A percentile compares a stretch with the other conserved stretches of the same genome.
Conservation (phyloP, 75 land plant genomes). For the Cryptomeria japonica region DNA sequence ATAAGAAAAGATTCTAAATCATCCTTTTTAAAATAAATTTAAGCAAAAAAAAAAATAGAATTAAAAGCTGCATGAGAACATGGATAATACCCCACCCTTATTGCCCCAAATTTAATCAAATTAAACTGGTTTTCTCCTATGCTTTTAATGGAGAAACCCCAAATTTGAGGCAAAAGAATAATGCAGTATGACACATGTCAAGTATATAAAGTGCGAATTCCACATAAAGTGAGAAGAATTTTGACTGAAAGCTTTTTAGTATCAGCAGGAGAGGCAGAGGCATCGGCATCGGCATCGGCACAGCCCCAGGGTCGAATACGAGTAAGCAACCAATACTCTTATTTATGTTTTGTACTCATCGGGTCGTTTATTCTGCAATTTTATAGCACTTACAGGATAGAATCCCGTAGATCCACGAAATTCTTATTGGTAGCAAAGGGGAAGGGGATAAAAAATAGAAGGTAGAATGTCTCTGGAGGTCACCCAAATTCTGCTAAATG, state of each 20-base stretch:
- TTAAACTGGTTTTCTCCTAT: background rate
- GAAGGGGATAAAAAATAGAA: background rate
- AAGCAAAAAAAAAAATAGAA: no score
- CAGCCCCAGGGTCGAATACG: background rate
- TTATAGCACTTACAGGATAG: background rate
- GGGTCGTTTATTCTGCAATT: background rate
- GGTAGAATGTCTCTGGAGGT: conserved; percentile 49
- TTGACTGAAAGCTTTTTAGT: background rate
- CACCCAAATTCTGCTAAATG: conserved; percentile 80
- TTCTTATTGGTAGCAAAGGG: background rate
- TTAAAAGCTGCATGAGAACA: no score
- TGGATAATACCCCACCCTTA: no score
- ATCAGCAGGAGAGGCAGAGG: background rate
- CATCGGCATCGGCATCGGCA: background rate
- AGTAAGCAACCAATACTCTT: background rate
- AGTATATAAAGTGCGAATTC: background rate
- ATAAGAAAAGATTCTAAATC: no score
- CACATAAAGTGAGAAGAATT: background rate
- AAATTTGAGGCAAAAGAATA: no score
- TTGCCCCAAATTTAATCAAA: no score
- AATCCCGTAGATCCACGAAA: background rate
- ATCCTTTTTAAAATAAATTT: no score
- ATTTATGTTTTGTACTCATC: no score
- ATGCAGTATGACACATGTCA: background rate
- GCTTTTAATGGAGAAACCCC: no score